These are phyloP conservation scores for Solanum dulcamara DNA, from an alignment of 257 asterid genomes.

Conservation along the genomic window DNA sequence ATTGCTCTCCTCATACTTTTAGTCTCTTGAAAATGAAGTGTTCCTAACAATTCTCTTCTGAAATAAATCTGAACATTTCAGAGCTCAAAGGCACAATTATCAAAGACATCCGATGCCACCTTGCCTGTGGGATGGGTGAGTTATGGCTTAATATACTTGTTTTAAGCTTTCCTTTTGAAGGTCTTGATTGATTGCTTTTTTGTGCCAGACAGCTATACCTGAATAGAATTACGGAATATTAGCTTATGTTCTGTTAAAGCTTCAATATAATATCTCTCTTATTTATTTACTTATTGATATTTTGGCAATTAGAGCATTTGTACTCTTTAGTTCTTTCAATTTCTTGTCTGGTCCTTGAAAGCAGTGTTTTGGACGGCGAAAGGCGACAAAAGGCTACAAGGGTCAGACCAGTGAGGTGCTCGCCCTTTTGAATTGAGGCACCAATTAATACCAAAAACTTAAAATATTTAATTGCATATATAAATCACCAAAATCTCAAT, in stretches of 20 bases:
- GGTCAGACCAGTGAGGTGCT: no score
- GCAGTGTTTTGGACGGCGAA: no score
- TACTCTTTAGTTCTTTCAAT: background rate
- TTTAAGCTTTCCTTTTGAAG: background rate
- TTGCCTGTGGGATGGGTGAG: constrained; percentile 96
- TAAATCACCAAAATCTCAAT: no score
- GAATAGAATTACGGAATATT: background rate
- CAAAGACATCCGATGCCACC: constrained; percentile 25
- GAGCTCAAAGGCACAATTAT: constrained; percentile 39
- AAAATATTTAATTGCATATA: no score
- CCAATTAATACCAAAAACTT: no score
- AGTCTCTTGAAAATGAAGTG: background rate
- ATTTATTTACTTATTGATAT: background rate
- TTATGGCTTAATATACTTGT: constrained; percentile 7
- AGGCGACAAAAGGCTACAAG: no score
- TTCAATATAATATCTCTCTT: background rate
- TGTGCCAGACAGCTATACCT: background rate
- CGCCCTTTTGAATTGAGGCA: no score
- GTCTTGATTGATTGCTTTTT: background rate
- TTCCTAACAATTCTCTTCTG: background rate
- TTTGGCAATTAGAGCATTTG: background rate
- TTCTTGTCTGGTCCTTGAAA: background rate
- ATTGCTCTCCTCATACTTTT: background rate
- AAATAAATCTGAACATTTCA: constrained; percentile 18
- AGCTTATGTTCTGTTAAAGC: background rate